A percentile compares a stretch with the other conserved stretches of the same genome.
These are phyloP conservation scores for Tausonia pullulans DNA, from an alignment of 1,284 basidiomycete species.

Conservation along the genomic window DNA sequence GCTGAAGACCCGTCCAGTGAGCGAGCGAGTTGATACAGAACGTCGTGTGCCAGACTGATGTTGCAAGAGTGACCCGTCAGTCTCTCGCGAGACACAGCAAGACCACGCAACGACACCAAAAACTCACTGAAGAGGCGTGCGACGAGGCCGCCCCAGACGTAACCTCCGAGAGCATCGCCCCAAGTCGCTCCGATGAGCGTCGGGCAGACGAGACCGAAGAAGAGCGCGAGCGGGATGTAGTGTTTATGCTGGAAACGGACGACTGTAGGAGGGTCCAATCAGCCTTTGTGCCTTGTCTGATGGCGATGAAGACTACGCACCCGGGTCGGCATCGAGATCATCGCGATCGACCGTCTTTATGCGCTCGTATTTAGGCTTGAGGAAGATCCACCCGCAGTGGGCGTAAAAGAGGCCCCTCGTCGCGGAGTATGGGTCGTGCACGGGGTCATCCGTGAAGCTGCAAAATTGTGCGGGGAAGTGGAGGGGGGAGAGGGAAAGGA, in stretches of 20 bases:
- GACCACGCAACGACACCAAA: not conserved
- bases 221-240: slow-evolving; percentile 52
- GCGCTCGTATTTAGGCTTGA: slow-evolving; percentile 54
- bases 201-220: slow-evolving; percentile 50
- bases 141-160: slow-evolving; percentile 57
- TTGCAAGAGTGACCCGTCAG: not conserved
- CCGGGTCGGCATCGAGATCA: slow-evolving; percentile 59
- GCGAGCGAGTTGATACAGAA: slow-evolving; percentile 71
- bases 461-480: not conserved
- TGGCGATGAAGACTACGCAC: slow-evolving; percentile 33
- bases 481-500: slow-evolving; percentile 4
- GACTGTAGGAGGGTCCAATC: slow-evolving; percentile 39
- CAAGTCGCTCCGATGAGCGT: slow-evolving; percentile 45
- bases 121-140: slow-evolving; percentile 47
- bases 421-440: slow-evolving; percentile 65
- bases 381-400: slow-evolving; percentile 77
- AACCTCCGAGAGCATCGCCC: slow-evolving; percentile 51
- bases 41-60: slow-evolving; percentile 60
- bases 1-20: slow-evolving; percentile 65
- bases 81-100: not conserved
- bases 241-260: slow-evolving; percentile 60
- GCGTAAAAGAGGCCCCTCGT: slow-evolving; percentile 60
- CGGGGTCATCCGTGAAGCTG: slow-evolving; percentile 59
- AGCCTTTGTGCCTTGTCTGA: not conserved
- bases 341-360: slow-evolving; percentile 53